Percentiles rank a stretch among this genome's conserved stretches.
These are phyloP conservation scores for Leishmania mexicana DNA, from an alignment of 208 protist species.

Conservation along the genomic window DNA sequence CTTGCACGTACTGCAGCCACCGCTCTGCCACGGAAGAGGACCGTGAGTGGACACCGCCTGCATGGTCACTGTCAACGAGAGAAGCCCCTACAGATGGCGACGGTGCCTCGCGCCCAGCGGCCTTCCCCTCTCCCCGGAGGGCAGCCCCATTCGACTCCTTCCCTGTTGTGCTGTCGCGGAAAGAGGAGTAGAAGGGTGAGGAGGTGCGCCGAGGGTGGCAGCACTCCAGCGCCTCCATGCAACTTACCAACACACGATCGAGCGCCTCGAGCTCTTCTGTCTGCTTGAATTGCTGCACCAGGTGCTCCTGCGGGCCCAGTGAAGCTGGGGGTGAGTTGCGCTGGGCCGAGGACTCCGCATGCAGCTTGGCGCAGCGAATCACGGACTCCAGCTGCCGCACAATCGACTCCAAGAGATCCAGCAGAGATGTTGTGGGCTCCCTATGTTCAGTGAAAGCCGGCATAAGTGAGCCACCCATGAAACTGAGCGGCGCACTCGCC, in stretches of 20 bases:
- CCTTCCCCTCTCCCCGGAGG: background rate
- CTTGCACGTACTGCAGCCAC: background rate
- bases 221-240: slow-evolving; percentile 16
- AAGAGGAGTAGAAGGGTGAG: background rate
- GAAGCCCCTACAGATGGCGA: background rate
- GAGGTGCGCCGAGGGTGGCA: background rate
- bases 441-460: background rate
- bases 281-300: background rate
- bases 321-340: background rate
- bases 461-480: too few relatives aligned
- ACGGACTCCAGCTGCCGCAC: slow-evolving; percentile 7
- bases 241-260: slow-evolving; percentile 15
- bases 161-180: background rate
- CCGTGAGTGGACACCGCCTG: background rate
- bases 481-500: background rate
- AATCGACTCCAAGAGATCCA: slow-evolving; percentile 6
- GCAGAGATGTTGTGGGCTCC: background rate
- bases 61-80: background rate
- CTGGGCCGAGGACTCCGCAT: too few relatives aligned
- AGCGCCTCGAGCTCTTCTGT: slow-evolving; percentile 15
- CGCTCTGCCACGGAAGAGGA: background rate
- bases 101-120: background rate
- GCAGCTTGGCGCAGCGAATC: background rate
- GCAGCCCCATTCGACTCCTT: background rate
- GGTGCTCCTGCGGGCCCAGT: background rate